Conservation (phyloP, 2,329 filamentous ascomycete genomes). For the Aspergillus glaucus region DNA sequence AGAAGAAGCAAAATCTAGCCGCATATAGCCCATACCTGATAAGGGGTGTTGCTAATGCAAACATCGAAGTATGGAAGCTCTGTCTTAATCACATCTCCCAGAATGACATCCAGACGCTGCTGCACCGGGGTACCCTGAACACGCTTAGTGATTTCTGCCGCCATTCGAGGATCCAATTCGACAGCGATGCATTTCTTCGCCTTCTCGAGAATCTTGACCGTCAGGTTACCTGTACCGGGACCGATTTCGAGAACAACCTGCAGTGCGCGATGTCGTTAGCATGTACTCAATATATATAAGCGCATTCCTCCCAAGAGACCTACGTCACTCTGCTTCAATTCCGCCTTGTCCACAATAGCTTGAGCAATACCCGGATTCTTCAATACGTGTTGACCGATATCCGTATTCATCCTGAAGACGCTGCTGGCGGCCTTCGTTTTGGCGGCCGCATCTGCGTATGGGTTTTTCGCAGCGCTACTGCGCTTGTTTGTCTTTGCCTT, state of each 20-base stretch:
- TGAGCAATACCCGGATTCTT: slow-evolving; percentile 84
- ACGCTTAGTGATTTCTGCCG: slow-evolving; percentile 86
- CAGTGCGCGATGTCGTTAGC: neutral
- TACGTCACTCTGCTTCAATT: slow-evolving; percentile 77
- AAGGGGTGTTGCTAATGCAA: slow-evolving; percentile 73
- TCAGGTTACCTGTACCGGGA: slow-evolving; percentile 83
- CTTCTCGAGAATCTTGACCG: slow-evolving; percentile 79
- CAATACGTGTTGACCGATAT: slow-evolving; percentile 83
- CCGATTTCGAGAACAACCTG: slow-evolving; percentile 84
- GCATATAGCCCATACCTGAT: slow-evolving; percentile 44
- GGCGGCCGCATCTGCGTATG: slow-evolving; percentile 37
- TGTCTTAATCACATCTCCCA: slow-evolving; percentile 92
- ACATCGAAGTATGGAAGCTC: slow-evolving; percentile 73
- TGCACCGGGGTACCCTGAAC: slow-evolving; percentile 83
- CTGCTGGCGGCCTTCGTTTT: slow-evolving; percentile 60
- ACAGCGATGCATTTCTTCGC: slow-evolving; percentile 79
- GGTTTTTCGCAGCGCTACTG: slow-evolving; percentile 38
- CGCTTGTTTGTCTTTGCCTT: slow-evolving; percentile 51
- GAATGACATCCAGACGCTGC: slow-evolving; percentile 76
- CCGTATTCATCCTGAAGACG: slow-evolving; percentile 96
- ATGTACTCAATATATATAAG: neutral
- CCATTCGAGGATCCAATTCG: slow-evolving; percentile 94
- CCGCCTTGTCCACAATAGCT: slow-evolving; percentile 72
- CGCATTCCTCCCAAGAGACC: slow-evolving; percentile 9
- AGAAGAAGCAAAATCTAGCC: neutral